phyloP scores from a whole-genome alignment of 371 early-diverging fungal genomes.

The Mucor saturninus region DNA sequence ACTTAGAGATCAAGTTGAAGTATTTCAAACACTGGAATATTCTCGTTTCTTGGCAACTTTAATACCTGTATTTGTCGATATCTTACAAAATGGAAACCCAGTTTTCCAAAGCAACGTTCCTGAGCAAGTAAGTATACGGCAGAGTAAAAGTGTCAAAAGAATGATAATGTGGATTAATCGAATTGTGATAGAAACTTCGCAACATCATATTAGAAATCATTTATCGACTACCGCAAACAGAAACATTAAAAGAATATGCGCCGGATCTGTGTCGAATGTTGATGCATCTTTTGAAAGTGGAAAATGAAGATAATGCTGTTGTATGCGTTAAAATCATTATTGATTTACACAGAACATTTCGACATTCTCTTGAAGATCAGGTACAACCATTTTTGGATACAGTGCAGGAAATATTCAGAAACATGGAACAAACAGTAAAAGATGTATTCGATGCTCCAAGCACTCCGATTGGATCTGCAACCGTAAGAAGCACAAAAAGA shows the following conservation, averaged over 20 bases:
- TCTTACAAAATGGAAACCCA: conserved; percentile 78
- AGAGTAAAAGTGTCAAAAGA: background rate
- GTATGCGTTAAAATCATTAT: conserved; percentile 93
- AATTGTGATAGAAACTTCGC: conserved; percentile 78
- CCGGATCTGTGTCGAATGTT: conserved; percentile 66
- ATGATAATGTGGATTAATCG: too few species aligned
- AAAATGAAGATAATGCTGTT: conserved; percentile 97
- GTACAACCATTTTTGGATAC: conserved; percentile 91
- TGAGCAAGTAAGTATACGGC: conserved; percentile 73
- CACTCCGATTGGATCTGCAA: conserved; percentile 57
- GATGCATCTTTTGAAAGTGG: conserved; percentile 80
- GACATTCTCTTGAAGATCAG: conserved; percentile 79
- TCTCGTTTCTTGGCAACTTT: conserved; percentile 75
- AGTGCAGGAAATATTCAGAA: conserved; percentile 89
- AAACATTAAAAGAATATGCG: conserved; percentile 69
- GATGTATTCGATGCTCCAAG: conserved; percentile 79
- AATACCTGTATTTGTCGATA: conserved; percentile 84
- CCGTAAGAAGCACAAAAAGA: conserved; percentile 58
- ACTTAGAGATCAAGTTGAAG: conserved; percentile 89
- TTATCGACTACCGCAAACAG: conserved; percentile 90
- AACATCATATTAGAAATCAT: conserved; percentile 90
- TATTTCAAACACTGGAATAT: conserved; percentile 86
- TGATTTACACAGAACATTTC: conserved; percentile 90
- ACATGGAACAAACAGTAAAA: conserved; percentile 85
- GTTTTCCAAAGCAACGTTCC: conserved; percentile 82